Base-by-base conservation (phyloP, 1,284 basidiomycete species). In the Cutaneotrichosporon dermatis region DNA sequence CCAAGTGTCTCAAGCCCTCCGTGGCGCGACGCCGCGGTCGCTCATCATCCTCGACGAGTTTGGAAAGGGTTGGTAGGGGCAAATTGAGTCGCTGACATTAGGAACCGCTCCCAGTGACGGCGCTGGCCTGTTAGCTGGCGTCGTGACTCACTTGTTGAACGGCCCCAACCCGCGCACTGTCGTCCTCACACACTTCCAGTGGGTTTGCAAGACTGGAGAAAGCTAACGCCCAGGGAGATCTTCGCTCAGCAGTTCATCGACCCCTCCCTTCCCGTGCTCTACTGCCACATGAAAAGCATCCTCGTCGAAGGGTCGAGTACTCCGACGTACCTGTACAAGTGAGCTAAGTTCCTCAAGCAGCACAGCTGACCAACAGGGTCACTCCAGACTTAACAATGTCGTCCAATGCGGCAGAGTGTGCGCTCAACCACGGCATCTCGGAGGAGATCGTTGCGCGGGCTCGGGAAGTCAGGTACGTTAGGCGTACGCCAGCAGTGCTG, bases 1-100 rank as follows among this genome's bases (percentile, higher is more conserved):
- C 70, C 94, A 98, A 80, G 90, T 96, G 4, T 92, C 91, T 7
- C 80, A 90, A 48, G 89, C 90, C 40, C 80, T 97, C 39, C 86
- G 93, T 41, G 94, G 95, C 66, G 85, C 85, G 43, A 94, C 92
- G 0, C 72, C 83, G 49, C 84, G 86, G 16, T 94, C 92, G 12
- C 79, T 97, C 44, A 79, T 96, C 51, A 79, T 97, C 42, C 80
- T 95, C 11, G 93, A 97, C 72, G 93, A 97, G 67, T 79, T 79
- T 57, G 77, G 78, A 33, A 79, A 79, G 60, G 78, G 75, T 76
- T 13, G 44, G 66, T 34, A 16, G 3, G 25, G 6, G 16, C 40
- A n/a, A 50, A 55, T 37, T 25, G 25, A 2, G 2, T 25, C 3
- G 41, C 60, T 52, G 13, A 57, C 25, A 0, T 4, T 46, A 77